Percentiles rank a stretch among this genome's conserved stretches.
Evolutionary conservation across 495 filamentous ascomycete genomes (phyloP).

Genomic region (Hyaloscypha variabilis): DNA sequence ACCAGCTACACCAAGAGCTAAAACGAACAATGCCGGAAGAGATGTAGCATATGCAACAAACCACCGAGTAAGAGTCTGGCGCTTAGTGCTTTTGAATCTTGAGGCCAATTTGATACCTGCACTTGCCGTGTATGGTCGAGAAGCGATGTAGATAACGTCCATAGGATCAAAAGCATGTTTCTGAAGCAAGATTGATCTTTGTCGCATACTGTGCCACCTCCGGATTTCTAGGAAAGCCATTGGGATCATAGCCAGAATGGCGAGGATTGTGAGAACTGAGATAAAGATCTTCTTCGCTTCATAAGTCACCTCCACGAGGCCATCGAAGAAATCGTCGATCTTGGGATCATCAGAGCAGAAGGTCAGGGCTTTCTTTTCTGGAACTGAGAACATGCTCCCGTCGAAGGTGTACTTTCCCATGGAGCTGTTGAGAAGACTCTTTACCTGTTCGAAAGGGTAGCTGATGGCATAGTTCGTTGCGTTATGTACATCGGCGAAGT

Average conservation of each 20-base stretch:
- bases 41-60: slow-evolving; percentile 85
- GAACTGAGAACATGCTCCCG: slow-evolving; percentile 73
- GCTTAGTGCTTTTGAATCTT: slow-evolving; percentile 65
- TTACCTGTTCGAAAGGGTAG: slow-evolving; percentile 76
- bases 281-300: slow-evolving; percentile 75
- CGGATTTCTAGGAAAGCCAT: slow-evolving; percentile 81
- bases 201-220: slow-evolving; percentile 72
- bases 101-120: slow-evolving; percentile 73
- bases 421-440: slow-evolving; percentile 66
- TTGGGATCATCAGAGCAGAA: slow-evolving; percentile 88
- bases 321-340: slow-evolving; percentile 86
- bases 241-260: slow-evolving; percentile 71
- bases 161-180: slow-evolving; percentile 72
- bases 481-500: slow-evolving; percentile 80
- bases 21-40: slow-evolving; percentile 80
- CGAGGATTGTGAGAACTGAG: slow-evolving; percentile 66
- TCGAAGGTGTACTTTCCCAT: slow-evolving; percentile 77
- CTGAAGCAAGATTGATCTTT: slow-evolving; percentile 66
- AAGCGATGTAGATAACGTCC: slow-evolving; percentile 88
- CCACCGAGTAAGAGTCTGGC: slow-evolving; percentile 79
- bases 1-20: slow-evolving; percentile 83
- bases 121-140: slow-evolving; percentile 71
- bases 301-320: slow-evolving; percentile 58
- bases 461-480: slow-evolving; percentile 70
- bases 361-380: slow-evolving; percentile 74